Base-by-base conservation (phyloP, 108 stramenopile species). In the Craspedostauros australis region DNA sequence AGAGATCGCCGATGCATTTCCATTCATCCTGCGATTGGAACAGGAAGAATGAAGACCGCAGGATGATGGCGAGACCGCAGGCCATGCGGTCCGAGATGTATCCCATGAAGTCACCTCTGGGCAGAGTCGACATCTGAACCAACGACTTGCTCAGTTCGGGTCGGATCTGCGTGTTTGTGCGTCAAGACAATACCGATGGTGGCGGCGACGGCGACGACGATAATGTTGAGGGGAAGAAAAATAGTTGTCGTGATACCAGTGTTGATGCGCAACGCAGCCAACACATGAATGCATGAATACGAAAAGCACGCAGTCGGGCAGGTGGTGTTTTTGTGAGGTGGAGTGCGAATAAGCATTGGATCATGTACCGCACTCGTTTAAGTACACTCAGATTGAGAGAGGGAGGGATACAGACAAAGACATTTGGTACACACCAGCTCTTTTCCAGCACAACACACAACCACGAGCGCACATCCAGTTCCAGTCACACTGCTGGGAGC, bases 11-110 rank as follows among this genome's bases (percentile, higher is more conserved):
- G 39, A 84, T 71, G 37, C 79, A 77, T 7, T 64, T 60, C 88
- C 83, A 85, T 24, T 89, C 88, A 14, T 85, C 70, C 34, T 62
- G 60, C 11, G 70, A 66, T 26, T 78, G 66, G 45, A 85, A 83
- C 2, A 79, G 59, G 51, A 50, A 62, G 47, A 72, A 89, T 5
- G 63, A 68, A 15, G 69, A 62, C 16, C 83, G 66, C 52, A 84
- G 60, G 54, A 89, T 73, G 33, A 89, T 89, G 1, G 88, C 88
- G 9, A 77, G 42, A 32, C 88, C 88, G 63, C 88, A 89, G 8
- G 83, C 83, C 52, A 84, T 68, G 26, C 88, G 59, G 58, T 84
- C 81, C 18, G 80, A 60, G 51, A 88, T 67, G 19, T 61, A 38
- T 12, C 66, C 54, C 8, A 75, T 64, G 54, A 82, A 84, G 16